These are phyloP conservation scores for Ceratocystis cacaofunesta DNA, from an alignment of 2,329 filamentous ascomycete genomes.

Conservation along the genomic window DNA sequence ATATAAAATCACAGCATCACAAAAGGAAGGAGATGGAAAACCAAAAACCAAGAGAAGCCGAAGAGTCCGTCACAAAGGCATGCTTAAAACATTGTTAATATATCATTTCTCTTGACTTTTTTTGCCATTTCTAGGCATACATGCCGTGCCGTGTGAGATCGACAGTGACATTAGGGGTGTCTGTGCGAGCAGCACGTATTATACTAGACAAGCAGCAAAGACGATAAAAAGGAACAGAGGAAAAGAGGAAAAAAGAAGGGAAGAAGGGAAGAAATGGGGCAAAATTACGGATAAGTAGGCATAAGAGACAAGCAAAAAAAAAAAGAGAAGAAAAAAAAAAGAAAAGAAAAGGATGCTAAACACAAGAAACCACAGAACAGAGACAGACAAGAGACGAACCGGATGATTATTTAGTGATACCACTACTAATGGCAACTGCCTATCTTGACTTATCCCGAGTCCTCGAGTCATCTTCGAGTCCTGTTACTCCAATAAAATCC, in stretches of 20 bases:
- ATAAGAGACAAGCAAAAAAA: neutral
- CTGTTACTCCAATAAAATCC: neutral
- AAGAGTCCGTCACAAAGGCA: neutral
- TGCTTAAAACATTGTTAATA: neutral
- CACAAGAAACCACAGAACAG: neutral
- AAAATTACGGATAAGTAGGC: neutral
- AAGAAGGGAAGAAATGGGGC: neutral
- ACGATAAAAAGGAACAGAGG: neutral
- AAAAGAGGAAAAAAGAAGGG: neutral
- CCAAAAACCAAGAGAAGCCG: neutral
- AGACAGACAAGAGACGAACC: neutral
- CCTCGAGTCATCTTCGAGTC: neutral
- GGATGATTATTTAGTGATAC: neutral
- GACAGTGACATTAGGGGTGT: conserved; percentile 4
- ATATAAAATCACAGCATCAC: neutral
- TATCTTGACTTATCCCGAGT: neutral
- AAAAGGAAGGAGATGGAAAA: neutral
- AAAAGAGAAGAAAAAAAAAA: neutral
- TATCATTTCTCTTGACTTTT: neutral
- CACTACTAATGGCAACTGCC: neutral
- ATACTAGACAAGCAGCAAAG: neutral
- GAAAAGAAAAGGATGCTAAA: neutral
- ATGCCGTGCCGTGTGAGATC: conserved; percentile 3
- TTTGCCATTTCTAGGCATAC: neutral
- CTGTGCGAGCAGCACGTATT: neutral